Conservation (phyloP, 169 alveolate species). For the Miamiensis avidus region DNA sequence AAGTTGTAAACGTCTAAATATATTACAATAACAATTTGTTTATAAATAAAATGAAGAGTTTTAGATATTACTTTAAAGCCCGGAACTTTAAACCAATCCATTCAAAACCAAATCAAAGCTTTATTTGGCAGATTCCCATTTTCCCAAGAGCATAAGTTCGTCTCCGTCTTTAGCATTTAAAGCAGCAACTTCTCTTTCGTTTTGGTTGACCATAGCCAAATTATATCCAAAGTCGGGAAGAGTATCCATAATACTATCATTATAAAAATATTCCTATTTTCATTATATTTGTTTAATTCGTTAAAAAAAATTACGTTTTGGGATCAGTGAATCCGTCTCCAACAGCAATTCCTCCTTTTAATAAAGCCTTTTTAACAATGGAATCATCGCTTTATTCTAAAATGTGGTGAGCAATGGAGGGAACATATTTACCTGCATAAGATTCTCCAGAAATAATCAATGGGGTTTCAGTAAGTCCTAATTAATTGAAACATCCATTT, state of each 20-base stretch:
- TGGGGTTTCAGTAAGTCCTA: slow-evolving; percentile 19
- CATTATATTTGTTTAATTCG: not conserved
- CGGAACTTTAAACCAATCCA: not conserved
- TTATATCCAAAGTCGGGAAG: not conserved
- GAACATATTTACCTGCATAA: slow-evolving; percentile 51
- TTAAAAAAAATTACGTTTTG: slow-evolving; percentile 5
- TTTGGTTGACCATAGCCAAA: not conserved
- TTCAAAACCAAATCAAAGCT: not conserved
- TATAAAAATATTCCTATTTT: not conserved
- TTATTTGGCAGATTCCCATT: not conserved
- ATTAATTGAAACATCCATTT: slow-evolving; percentile 27
- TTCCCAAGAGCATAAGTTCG: not conserved
- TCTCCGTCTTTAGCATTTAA: not conserved
- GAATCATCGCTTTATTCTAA: slow-evolving; percentile 14
- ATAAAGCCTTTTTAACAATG: slow-evolving; percentile 10
- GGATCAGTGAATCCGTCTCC: slow-evolving; percentile 53
- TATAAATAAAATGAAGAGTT: too few species aligned
- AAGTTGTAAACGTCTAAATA: not conserved
- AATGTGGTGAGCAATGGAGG: slow-evolving; percentile 28
- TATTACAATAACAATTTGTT: too few species aligned
- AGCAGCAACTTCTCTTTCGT: slow-evolving; percentile 1
- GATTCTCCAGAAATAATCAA: slow-evolving; percentile 43
- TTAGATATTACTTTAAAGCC: not conserved
- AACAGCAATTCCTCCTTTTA: slow-evolving; percentile 31
- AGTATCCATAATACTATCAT: not conserved